Evolutionary conservation across 148 eudicot species (phyloP), one percentile per base, ranked within the genome.

Genomic region (Silene conica): DNA sequence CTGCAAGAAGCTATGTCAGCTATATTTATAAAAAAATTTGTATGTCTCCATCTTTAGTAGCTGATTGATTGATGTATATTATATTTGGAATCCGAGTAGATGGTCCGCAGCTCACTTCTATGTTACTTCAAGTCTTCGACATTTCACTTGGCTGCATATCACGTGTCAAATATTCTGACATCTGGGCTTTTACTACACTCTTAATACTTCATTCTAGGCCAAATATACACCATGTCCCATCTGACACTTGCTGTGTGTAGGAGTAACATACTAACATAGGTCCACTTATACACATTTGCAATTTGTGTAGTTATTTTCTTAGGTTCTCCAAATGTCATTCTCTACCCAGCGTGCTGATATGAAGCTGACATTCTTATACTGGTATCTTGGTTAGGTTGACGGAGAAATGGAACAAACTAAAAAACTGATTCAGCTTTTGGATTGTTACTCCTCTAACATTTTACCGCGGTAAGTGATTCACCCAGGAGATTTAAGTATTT

Each of bases 401-500:
- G 91, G 87, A 61, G 80, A 86, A 81, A 62, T 71, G 21, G 52
- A 82, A 38, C 61, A 76, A 67, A 80, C 73, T 56, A 78, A 80
- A 66, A 61, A 81, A 22, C 67, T 86, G 19, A 58, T 81, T 41
- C 82, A 85, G 76, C 92, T 93, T 82, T 80, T 93, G 85, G 87
- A 88, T 20, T 89, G 95, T 81, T 93, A 87, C 80, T 83, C 98
- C 31, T 52, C 48, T 63, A 88, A 85, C 85, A 81, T 93, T 78
- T 87, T 93, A 59, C 95, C 98, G 70, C 72, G 91, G 98, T 93
- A 85, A 68, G 89, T 45, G 41, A 43, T 14, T 50, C 25, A 60
- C 14, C 57, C 41, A 69, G 58, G 31, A 52, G 38, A 8, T 16
- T 62, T 13, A 21, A 38, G 50, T 10, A 41, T 48, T 46, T 48